phyloP scores from a whole-genome alignment of 305 asterid genomes.

The Euphrasia arctica region DNA sequence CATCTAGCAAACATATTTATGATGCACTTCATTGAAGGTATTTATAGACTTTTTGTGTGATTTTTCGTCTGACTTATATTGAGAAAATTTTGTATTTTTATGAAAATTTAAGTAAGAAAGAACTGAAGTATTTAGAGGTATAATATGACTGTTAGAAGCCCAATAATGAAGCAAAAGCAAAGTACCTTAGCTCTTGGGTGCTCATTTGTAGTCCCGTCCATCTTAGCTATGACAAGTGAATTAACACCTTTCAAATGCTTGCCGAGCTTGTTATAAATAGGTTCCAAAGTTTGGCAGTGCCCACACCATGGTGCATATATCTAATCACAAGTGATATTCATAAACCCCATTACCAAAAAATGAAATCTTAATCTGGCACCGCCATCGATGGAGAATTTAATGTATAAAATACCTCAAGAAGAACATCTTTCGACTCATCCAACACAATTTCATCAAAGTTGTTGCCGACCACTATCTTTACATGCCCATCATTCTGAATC shows the following conservation, averaged over 20 bases:
- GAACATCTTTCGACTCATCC: slow-evolving; percentile 96
- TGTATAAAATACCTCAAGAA: slow-evolving; percentile 80
- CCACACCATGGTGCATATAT: slow-evolving; percentile 98
- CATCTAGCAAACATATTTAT: neutral
- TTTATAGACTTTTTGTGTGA: no score
- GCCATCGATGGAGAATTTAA: neutral
- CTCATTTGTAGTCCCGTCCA: slow-evolving; percentile 95
- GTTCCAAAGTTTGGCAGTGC: slow-evolving; percentile 86
- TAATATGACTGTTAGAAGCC: neutral
- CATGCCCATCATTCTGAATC: slow-evolving; percentile 83
- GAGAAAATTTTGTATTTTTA: neutral
- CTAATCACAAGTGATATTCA: slow-evolving; percentile 32
- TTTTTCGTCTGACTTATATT: no score
- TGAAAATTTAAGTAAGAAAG: neutral
- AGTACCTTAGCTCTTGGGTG: slow-evolving; percentile 95
- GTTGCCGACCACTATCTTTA: slow-evolving; percentile 84
- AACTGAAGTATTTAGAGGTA: neutral
- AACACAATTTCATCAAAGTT: slow-evolving; percentile 91
- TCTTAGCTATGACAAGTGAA: slow-evolving; percentile 91
- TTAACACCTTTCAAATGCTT: slow-evolving; percentile 67
- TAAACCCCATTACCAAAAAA: slow-evolving; percentile 3
- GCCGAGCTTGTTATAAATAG: slow-evolving; percentile 82
- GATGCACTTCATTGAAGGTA: neutral
- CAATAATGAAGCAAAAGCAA: neutral
- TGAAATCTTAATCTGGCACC: neutral